A percentile compares a stretch with the other conserved stretches of the same genome.
Evolutionary conservation across 2,329 filamentous ascomycete genomes (phyloP).

Genomic region (Keithomyces neogunnii): DNA sequence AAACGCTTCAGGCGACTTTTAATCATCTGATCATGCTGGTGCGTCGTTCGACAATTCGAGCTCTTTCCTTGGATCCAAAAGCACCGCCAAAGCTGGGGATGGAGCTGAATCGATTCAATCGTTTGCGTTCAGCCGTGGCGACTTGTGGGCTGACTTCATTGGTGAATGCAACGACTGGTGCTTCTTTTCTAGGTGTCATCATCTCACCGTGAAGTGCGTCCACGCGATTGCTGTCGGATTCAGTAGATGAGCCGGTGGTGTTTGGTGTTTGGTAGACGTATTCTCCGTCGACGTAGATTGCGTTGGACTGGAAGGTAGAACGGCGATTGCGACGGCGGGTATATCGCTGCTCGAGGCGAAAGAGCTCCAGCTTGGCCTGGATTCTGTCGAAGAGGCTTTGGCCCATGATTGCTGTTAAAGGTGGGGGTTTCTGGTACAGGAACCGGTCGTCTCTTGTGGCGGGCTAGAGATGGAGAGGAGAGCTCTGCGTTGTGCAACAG

Average conservation of each 20-base stretch:
- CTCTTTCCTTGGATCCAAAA: constrained; percentile 25
- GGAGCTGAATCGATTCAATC: constrained; percentile 45
- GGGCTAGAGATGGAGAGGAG: constrained; percentile 1
- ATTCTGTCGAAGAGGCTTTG: constrained; percentile 50
- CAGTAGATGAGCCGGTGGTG: constrained; percentile 48
- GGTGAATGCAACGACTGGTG: constrained; percentile 9
- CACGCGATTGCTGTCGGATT: constrained; percentile 27
- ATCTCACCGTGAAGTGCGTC: constrained; percentile 28
- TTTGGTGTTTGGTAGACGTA: constrained; percentile 71
- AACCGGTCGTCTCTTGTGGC: not conserved
- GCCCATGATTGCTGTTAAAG: constrained; percentile 28
- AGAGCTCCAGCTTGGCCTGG: constrained; percentile 72
- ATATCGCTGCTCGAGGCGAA: constrained; percentile 92
- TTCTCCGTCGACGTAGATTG: constrained; percentile 90
- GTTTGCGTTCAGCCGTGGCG: constrained; percentile 33
- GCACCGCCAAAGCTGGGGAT: constrained; percentile 43
- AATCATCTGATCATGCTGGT: constrained; percentile 29
- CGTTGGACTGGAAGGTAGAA: constrained; percentile 81
- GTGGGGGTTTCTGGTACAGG: constrained; percentile 8
- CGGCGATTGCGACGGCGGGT: constrained; percentile 79
- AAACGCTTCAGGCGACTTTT: not conserved
- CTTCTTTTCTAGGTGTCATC: constrained; percentile 15
- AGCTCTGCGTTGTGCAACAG: not conserved
- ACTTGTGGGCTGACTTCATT: constrained; percentile 17
- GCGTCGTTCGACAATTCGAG: constrained; percentile 31